Evolutionary conservation across 2,329 filamentous ascomycete genomes (phyloP), one percentile per base, ranked within the genome.

Genomic region (Colletotrichum truncatum): DNA sequence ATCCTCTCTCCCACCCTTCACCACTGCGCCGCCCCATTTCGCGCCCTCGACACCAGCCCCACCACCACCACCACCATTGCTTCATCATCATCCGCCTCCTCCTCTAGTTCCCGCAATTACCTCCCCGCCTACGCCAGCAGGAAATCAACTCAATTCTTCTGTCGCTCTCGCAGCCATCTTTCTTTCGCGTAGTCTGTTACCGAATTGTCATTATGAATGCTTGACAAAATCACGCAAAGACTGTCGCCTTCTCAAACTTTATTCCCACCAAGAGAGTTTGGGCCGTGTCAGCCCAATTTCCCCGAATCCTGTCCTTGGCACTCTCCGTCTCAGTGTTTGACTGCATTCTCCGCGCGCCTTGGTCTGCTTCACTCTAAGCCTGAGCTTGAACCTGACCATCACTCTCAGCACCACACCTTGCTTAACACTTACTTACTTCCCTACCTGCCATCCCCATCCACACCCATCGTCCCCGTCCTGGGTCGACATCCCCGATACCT

Each of bases 251-350:
- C 28, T 36, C 45, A 57, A 64, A 66, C 59, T 53, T 46, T 63
- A 36, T 48, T 64, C 51, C 34, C 57, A 52, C 64, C 26, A 64
- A 36, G 46, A 66, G 49, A 65, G 59, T 63, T 66, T 64, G 64
- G 64, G 64, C 64, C 46, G 64, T 58, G 45, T 64, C 64, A 57
- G 64, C 64, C 64, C 64, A 66, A 66, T 66, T 58, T 26, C 60
- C 32, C 63, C 61, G 39, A 54, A 43, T 64, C 43, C 32, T 57
- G 41, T 66, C 26, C 61, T 61, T 61, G 56, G 62, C 55, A 53
- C 45, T 18, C 32, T 61, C 38, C 23, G 28, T 30, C 21, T 49
- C 16, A 52, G 34, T 30, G 43, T 36, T 59, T 28, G 36, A 59
- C 54, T 53, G 45, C 59, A 52, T 43, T 28, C 48, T 54, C 57